Conservation (phyloP, 495 filamentous ascomycete genomes). For the Filosporella fistucella region DNA sequence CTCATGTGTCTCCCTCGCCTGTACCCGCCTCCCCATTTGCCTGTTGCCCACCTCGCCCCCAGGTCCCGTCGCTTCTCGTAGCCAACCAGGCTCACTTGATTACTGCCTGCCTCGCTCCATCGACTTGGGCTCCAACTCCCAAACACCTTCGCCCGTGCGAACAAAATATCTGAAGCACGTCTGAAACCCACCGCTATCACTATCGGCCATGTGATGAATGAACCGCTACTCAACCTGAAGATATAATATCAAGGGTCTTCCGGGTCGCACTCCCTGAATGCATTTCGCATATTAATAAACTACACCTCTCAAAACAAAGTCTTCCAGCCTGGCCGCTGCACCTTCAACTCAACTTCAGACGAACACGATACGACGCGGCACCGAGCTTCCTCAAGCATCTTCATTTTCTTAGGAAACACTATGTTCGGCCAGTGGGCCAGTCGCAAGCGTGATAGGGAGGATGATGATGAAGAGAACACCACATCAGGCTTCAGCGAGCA, state of each 20-base stretch:
- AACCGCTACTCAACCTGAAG: conserved; percentile 2
- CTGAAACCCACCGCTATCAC: conserved; percentile 17
- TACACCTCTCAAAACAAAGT: not conserved
- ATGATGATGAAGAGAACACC: conserved; percentile 13
- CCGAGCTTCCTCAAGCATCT: not conserved
- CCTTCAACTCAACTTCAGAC: conserved; percentile 5
- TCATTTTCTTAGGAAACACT: conserved; percentile 2
- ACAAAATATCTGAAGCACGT: conserved; percentile 11
- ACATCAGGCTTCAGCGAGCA: conserved; percentile 23
- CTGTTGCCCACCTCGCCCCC: too few species aligned
- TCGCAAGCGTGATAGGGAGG: conserved; percentile 21
- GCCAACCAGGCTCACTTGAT: too few species aligned
- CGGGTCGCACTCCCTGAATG: not conserved
- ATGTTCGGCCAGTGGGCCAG: conserved; percentile 20
- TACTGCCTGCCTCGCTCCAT: not conserved
- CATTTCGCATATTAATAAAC: conserved; percentile 1
- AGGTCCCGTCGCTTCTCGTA: too few species aligned
- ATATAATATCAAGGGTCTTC: conserved; percentile 17
- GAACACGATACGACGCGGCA: conserved; percentile 9
- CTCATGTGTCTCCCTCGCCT: too few species aligned
- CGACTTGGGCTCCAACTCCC: conserved; percentile 1
- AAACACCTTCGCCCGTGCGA: conserved; percentile 1
- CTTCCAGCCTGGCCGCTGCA: conserved; percentile 5
- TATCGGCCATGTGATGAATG: conserved; percentile 5
- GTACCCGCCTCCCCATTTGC: too few species aligned